These are phyloP conservation scores for Brettanomyces custersianus DNA, from an alignment of 805 yeast genomes.

Conservation along the genomic window DNA sequence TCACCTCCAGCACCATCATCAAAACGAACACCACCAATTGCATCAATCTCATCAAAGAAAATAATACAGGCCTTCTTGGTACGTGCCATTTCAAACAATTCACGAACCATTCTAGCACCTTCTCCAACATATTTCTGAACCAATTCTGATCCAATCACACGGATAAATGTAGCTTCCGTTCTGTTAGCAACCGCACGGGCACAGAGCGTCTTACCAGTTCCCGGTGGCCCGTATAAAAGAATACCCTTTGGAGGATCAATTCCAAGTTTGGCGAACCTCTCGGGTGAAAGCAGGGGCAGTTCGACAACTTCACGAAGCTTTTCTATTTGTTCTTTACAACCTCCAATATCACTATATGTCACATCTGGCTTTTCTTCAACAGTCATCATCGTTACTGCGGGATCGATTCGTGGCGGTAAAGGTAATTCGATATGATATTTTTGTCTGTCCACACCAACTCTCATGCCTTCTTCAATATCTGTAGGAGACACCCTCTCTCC, in stretches of 20 bases:
- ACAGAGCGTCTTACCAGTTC: slow-evolving; percentile 96
- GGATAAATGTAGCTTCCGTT: slow-evolving; percentile 96
- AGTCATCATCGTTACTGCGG: slow-evolving; percentile 98
- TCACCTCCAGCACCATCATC: slow-evolving; percentile 99
- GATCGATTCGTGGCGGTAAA: slow-evolving; percentile 95
- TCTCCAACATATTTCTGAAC: slow-evolving; percentile 99
- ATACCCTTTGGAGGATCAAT: slow-evolving; percentile 99
- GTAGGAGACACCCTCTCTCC: slow-evolving; percentile 98
- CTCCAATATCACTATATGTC: slow-evolving; percentile 96
- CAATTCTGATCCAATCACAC: slow-evolving; percentile 96
- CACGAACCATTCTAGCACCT: slow-evolving; percentile 99
- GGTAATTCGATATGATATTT: slow-evolving; percentile 97
- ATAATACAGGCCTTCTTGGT: slow-evolving; percentile 97
- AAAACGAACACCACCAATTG: slow-evolving; percentile 99
- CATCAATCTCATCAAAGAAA: slow-evolving; percentile 97
- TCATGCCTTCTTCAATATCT: slow-evolving; percentile 98
- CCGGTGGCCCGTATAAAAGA: slow-evolving; percentile 94
- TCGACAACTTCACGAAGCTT: slow-evolving; percentile 94
- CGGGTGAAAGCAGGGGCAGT: slow-evolving; percentile 88
- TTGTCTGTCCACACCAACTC: slow-evolving; percentile 97
- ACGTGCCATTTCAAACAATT: slow-evolving; percentile 97
- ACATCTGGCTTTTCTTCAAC: slow-evolving; percentile 99
- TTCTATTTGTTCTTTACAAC: slow-evolving; percentile 97
- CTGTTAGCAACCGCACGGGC: slow-evolving; percentile 99
- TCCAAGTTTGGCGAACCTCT: slow-evolving; percentile 91